Base-by-base conservation (phyloP, 768 basidiomycete species). In the Boletus pseudopeckii region DNA sequence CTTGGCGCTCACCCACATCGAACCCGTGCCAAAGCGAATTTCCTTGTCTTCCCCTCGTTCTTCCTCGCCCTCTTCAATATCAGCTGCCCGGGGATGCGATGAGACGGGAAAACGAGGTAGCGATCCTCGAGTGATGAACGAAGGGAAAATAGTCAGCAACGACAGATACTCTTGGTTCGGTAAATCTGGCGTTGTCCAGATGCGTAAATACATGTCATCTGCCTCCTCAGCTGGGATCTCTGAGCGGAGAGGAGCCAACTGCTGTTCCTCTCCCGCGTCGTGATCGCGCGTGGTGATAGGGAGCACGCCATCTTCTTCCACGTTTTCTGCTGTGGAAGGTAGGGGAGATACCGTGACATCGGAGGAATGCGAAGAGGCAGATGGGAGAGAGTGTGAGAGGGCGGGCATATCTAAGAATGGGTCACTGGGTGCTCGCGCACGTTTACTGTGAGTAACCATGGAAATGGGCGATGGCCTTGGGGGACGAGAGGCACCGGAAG, bases 181-280 rank as follows among this genome's bases (percentile, higher is more conserved):
- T 7, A 96, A 76, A 68, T 92, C 83, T 18, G 92, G 90, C 6
- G 84, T 82, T 0, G 82, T 86, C 93, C 93, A 96, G 39, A 82
- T 80, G 50, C 92, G 83, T 68, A 90, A 70, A 60, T 81, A 80
- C 49, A 77, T 77, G 40, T 80, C 83, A 10, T 73, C 73, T 26
- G 63, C 45, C 15, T 52, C 74, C 64, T 50, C 75, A 55, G 45
- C 62, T 50, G 62, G 66, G 50, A 66, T 59, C 55, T 73, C 67
- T 57, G 67, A 63, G 39, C 71, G 64, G 51, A 64, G 69, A 56
- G 72, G 66, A 34, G 65, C 66, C 48, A 72, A 56, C 18, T 67
- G 55, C 38, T 69, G 64, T 15, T 70, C 68, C 39, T 79, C 78
- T 30, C 69, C 68, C 36, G n/a, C 61, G 28, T 64, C 62, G 20